phyloP scores from a whole-genome alignment of 441 rosid genomes.

The Adansonia madagascariensis region DNA sequence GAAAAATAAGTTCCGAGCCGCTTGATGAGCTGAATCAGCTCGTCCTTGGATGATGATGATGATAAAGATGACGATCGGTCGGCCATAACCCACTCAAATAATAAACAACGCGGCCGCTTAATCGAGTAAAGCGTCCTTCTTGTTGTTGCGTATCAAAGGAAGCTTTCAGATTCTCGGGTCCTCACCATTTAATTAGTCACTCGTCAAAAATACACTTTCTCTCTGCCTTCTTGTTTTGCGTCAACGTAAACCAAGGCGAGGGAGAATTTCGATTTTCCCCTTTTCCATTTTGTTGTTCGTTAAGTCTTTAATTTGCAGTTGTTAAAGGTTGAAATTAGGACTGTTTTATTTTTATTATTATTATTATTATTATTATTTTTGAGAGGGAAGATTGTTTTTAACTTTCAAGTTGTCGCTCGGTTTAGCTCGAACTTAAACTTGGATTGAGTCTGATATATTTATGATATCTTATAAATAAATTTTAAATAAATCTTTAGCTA shows the following conservation, averaged over 20 bases:
- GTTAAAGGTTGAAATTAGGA: too few species aligned
- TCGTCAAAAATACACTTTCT: background rate
- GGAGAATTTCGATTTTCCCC: background rate
- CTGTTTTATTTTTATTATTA: too few species aligned
- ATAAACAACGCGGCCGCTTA: slow-evolving; percentile 2
- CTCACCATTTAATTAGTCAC: background rate
- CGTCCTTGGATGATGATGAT: slow-evolving; percentile 58
- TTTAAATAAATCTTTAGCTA: too few species aligned
- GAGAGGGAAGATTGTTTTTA: too few species aligned
- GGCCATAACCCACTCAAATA: slow-evolving; percentile 51
- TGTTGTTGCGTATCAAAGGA: slow-evolving; percentile 10
- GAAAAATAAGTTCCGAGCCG: slow-evolving; percentile 83
- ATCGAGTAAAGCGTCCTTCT: slow-evolving; percentile 8
- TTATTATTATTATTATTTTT: too few species aligned
- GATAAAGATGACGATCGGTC: slow-evolving; percentile 40
- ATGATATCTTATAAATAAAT: too few species aligned
- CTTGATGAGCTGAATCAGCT: slow-evolving; percentile 77
- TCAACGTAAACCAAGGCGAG: slow-evolving; percentile 6
- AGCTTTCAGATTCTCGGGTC: slow-evolving; percentile 31
- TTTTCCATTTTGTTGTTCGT: too few species aligned
- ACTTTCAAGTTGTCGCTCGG: too few species aligned
- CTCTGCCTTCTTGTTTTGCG: slow-evolving; percentile 5
- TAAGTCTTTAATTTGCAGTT: too few species aligned
- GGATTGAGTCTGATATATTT: too few species aligned
- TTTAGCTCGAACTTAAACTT: too few species aligned